A percentile compares a stretch with the other conserved stretches of the same genome.
Conservation (phyloP, 176 grass and related monocot genomes). For the Coix lacrymajobi region DNA sequence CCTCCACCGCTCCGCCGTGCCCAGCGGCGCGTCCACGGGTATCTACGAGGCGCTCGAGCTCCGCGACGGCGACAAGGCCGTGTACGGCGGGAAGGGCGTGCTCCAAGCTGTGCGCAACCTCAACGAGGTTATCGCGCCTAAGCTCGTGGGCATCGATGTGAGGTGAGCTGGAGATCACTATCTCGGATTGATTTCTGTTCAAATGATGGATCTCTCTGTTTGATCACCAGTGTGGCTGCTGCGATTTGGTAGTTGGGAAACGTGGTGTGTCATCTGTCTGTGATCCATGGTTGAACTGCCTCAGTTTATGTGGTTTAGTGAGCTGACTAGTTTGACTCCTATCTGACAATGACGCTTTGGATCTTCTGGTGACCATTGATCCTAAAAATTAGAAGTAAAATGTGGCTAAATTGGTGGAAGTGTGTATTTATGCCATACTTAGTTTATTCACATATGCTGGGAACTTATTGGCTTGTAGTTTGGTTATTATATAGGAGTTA, state of each 20-base stretch:
- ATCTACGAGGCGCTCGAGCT: constrained; percentile 98
- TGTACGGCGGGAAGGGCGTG: constrained; percentile 93
- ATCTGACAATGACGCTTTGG: neutral
- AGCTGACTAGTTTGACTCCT: neutral
- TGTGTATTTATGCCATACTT: neutral
- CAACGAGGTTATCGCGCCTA: constrained; percentile 79
- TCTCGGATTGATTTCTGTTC: neutral
- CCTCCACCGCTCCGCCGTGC: constrained; percentile 82
- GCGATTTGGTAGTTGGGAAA: neutral
- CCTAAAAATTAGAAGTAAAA: neutral
- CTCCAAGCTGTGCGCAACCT: constrained; percentile 82
- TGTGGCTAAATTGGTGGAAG: neutral
- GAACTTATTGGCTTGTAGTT: neutral
- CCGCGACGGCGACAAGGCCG: constrained; percentile 71
- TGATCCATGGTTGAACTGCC: constrained; percentile 6
- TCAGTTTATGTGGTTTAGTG: neutral
- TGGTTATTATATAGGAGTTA: neutral
- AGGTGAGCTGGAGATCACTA: constrained; percentile 39
- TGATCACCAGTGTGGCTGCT: neutral
- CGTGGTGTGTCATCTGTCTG: neutral
- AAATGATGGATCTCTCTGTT: neutral
- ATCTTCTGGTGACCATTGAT: neutral
- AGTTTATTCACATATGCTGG: neutral
- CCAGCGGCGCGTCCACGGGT: constrained; percentile 90
- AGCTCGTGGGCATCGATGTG: constrained; percentile 81